Evolutionary conservation across 371 early-diverging fungal species (phyloP), one percentile per base, ranked within the genome.

Genomic region (Ordospora pajunii): DNA sequence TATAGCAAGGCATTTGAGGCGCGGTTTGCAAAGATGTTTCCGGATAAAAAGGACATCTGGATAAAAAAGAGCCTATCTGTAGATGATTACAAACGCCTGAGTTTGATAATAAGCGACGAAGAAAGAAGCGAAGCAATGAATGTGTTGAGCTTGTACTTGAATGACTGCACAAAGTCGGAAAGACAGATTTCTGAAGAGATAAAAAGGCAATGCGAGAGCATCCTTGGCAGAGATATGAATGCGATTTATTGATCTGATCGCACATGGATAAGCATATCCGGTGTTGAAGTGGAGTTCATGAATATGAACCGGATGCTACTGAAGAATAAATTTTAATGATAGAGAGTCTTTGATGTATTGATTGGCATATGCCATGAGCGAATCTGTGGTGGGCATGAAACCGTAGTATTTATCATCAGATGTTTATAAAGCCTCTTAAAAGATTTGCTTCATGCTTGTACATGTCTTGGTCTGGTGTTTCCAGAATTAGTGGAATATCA

Each of bases 401-500:
- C 5, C 5, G 32, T 32, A 5, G 32, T 5, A 32, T 2, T 32
- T 2, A n/a, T n/a, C 5, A 32, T 58, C 58, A 58, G 27, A 37
- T 58, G n/a, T 37, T 37, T 27, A 58, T 37, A 27, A 58, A 19
- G 14, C 25, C n/a, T 19, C 58, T 58, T 25, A 83, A 70, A 19
- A 84, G 54, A 10, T 49, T 43, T 27, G 84, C 78, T 66, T 85
- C 86, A 43, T 82, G 51, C 22, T 79, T 77, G 42, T 77, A 78
- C 12, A 74, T 77, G 1, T 70, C 79, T 48, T 78, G 79, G 25
- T 83, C 83, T 1, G 89, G 89, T 46, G 89, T 89, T 78, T 89
- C 89, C 37, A 88, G 78, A 22, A 89, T 82, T 68, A 89, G 50
- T 5, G 89, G 89, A 42, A 88, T 87, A 42, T 78, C 80, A 42